These are phyloP conservation scores for Cyberlindnera euphorbiae DNA, from an alignment of 805 yeast species.

Conservation along the genomic window DNA sequence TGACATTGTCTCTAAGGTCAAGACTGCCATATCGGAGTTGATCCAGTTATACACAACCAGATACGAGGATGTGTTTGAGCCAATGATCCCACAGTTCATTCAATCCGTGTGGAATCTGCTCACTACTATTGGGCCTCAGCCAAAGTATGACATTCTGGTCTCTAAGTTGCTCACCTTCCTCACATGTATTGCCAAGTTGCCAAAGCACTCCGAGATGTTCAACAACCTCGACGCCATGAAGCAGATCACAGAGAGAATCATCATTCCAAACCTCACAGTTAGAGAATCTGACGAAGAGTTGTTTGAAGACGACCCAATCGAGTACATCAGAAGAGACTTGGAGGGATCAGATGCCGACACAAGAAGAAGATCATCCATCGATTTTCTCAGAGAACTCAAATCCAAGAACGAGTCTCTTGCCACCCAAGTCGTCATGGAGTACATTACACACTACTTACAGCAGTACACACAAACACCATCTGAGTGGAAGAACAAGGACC, in stretches of 20 bases:
- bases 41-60: slow-evolving; percentile 82
- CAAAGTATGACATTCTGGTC: slow-evolving; percentile 79
- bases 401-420: slow-evolving; percentile 69
- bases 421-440: slow-evolving; percentile 68
- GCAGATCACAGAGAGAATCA: slow-evolving; percentile 75
- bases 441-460: slow-evolving; percentile 63
- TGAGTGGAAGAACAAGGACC: slow-evolving; percentile 84
- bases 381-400: slow-evolving; percentile 81
- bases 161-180: slow-evolving; percentile 77
- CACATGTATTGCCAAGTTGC: slow-evolving; percentile 72
- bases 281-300: slow-evolving; percentile 87
- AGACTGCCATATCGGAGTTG: slow-evolving; percentile 80
- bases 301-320: slow-evolving; percentile 96
- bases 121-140: slow-evolving; percentile 58
- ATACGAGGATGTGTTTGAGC: slow-evolving; percentile 88
- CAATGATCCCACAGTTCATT: slow-evolving; percentile 70
- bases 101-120: slow-evolving; percentile 79
- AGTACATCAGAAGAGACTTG: slow-evolving; percentile 83
- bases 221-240: slow-evolving; percentile 57
- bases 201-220: slow-evolving; percentile 63
- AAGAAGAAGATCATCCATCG: slow-evolving; percentile 89
- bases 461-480: slow-evolving; percentile 38
- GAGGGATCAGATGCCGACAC: slow-evolving; percentile 95
- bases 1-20: slow-evolving; percentile 65
- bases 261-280: slow-evolving; percentile 82